Evolutionary conservation across 306 rosid species (phyloP), one percentile per base, ranked within the genome.

Genomic region (Malus domestica): DNA sequence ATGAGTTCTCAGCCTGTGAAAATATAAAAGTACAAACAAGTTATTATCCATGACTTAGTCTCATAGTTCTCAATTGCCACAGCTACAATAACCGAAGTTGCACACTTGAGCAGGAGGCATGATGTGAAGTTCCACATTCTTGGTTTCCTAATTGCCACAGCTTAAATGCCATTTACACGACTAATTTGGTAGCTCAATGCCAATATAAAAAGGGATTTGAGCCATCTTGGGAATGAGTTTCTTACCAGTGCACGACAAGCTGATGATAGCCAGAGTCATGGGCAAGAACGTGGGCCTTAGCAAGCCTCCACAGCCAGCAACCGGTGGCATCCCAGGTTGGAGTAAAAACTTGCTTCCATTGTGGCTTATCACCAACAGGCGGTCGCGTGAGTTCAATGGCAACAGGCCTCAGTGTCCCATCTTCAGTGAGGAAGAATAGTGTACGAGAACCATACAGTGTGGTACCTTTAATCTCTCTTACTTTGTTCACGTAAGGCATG

Each of bases 361-460:
- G 74, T 1, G 75, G 82, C 64, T 72, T 77, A 14, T 40, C 87
- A 12, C 29, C 66, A n/a, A 30, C 20, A 0, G 81, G 79, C 2
- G 87, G 87, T 8, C 87, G 71, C 32, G 87, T 80, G 51, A 84
- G 70, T 76, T 84, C 87, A n/a, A 84, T 84, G 64, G 84, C 87
- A 45, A 84, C 3, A 40, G 80, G 84, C 67, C 80, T 80, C 63
- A 77, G 25, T 23, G 77, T 84, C 40, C 73, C 77, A 8, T 80
- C 81, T 23, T 73, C 76, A 4, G 73, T 80, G 57, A 84, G 84
- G 75, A 84, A 84, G 73, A 84, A 77, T 4, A 84, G 30, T 8
- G 84, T 69, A 60, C 84, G 76, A 11, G 87, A 84, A 38, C 87
- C 84, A n/a, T 84, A 84, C 66, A 84, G 32, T 5, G 87, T 77